Evolutionary conservation across 768 basidiomycete species (phyloP), one percentile per base, ranked within the genome.

Genomic region (Auricularia heimuer): DNA sequence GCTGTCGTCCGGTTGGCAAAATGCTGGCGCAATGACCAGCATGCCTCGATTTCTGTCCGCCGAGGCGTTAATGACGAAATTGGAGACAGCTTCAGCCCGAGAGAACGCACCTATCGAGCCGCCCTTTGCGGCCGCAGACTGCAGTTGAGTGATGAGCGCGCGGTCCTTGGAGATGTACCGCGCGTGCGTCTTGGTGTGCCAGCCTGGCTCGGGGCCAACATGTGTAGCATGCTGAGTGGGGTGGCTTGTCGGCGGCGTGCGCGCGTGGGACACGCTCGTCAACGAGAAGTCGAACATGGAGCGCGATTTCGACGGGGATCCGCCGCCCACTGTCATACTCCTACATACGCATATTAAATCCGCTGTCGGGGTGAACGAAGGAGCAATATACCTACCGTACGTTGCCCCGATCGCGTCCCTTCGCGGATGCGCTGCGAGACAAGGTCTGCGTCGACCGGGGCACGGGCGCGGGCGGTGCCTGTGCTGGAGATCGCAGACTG

Each of bases 131-230:
- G 68, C 36, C 10, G 88, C 87, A 39, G 76, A 76, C 73, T 96
- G 91, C 14, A 94, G 75, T 63, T 80, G 80, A 73, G 86, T 90
- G 42, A 98, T 79, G 56, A 97, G 72, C 0, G 77, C 73, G 18
- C 85, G 82, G 71, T 98, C 93, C 76, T 94, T 94, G 35, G 89
- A 90, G 34, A 93, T 88, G 69, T 92, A 85, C 39, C 94, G 82
- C 70, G 86, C 89, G 68, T 96, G 90, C 1, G 85, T 87, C 69
- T 67, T 69, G 10, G 69, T 64, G 33, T 68, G 64, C 47, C 71
- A 72, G 2, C 71, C 71, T 8, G 70, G 70, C 12, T 63, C 56
- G 6, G 71, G 64, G 63, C 71, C 65, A 68, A 56, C 58, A 58
- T 29, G 62, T 29, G 18, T 63, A 7, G 42, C 18, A 18, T 63